These are phyloP conservation scores for Umbelopsis sp. DNA, from an alignment of 192 early-diverging fungal genomes.

Conservation along the genomic window DNA sequence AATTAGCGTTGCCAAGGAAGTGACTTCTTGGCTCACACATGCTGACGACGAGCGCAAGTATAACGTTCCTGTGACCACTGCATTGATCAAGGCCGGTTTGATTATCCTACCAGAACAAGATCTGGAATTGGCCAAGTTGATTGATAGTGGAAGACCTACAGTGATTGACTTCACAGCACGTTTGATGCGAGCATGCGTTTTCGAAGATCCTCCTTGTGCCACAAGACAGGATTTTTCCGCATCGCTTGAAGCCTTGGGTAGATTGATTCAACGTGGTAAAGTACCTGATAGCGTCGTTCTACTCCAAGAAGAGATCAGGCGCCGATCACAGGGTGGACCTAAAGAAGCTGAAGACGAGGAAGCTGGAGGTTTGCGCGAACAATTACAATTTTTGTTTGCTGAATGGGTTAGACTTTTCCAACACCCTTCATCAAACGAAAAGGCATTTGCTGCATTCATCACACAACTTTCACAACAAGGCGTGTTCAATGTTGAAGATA, in stretches of 20 bases:
- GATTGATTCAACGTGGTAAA: constrained; percentile 65
- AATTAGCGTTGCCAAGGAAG: constrained; percentile 76
- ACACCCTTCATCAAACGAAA: constrained; percentile 72
- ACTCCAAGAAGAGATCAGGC: constrained; percentile 61
- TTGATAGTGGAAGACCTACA: constrained; percentile 72
- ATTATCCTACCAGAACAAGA: constrained; percentile 84
- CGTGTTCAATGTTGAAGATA: constrained; percentile 74
- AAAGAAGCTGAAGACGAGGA: constrained; percentile 53
- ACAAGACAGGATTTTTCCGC: constrained; percentile 63
- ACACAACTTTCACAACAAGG: constrained; percentile 38
- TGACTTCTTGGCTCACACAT: constrained; percentile 90
- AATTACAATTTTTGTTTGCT: constrained; percentile 66
- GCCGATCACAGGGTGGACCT: constrained; percentile 36
- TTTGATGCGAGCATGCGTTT: constrained; percentile 72
- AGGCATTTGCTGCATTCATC: constrained; percentile 66
- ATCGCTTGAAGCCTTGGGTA: constrained; percentile 75
- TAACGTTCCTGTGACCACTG: constrained; percentile 82
- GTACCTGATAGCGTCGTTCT: constrained; percentile 58
- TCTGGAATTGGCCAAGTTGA: constrained; percentile 81
- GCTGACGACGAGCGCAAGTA: constrained; percentile 95
- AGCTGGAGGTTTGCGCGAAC: constrained; percentile 54
- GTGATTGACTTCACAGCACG: constrained; percentile 80
- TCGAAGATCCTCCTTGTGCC: constrained; percentile 57
- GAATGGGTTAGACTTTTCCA: constrained; percentile 85
- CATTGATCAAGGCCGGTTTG: constrained; percentile 80